Conservation (phyloP, 1,139 yeast genomes). For the Geotrichum cucujoidarum region DNA sequence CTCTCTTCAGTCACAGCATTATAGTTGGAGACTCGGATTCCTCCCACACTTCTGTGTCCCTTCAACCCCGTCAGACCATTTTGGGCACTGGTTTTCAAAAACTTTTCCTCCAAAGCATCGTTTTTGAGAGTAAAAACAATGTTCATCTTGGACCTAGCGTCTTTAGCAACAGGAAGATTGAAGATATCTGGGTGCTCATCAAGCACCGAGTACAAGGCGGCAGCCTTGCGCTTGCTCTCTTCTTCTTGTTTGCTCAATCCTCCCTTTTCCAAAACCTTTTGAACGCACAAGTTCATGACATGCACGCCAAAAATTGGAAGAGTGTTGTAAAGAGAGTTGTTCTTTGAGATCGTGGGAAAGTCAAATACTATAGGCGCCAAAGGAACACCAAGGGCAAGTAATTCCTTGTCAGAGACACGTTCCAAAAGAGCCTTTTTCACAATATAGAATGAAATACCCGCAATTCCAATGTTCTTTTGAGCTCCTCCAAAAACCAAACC, state of each 20-base stretch:
- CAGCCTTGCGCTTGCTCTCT: slow-evolving; percentile 58
- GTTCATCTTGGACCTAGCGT: slow-evolving; percentile 81
- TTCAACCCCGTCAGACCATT: slow-evolving; percentile 67
- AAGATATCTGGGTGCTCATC: slow-evolving; percentile 62
- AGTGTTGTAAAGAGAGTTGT: slow-evolving; percentile 92
- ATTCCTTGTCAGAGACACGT: slow-evolving; percentile 59
- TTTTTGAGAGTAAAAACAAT: slow-evolving; percentile 74
- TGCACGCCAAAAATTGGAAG: slow-evolving; percentile 90
- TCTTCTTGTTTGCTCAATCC: slow-evolving; percentile 53
- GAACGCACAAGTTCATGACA: slow-evolving; percentile 72
- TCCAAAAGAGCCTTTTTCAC: slow-evolving; percentile 73
- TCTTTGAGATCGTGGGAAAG: slow-evolving; percentile 76
- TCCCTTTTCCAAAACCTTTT: slow-evolving; percentile 57
- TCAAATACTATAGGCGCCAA: slow-evolving; percentile 84
- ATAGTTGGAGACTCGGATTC: slow-evolving; percentile 84
- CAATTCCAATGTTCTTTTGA: slow-evolving; percentile 93
- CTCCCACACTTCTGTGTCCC: slow-evolving; percentile 97
- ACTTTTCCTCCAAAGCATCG: slow-evolving; percentile 58
- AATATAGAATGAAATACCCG: slow-evolving; percentile 88
- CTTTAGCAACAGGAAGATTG: slow-evolving; percentile 58
- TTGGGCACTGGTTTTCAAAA: slow-evolving; percentile 58
- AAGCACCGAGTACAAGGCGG: slow-evolving; percentile 55
- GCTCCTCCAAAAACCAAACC: slow-evolving; percentile 89
- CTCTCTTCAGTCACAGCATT: slow-evolving; percentile 74
- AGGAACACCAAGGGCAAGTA: slow-evolving; percentile 58